A percentile compares a stretch with the other conserved stretches of the same genome.
phyloP scores from a whole-genome alignment of 2,329 filamentous ascomycete species.

The Pseudogymnoascus sp. region DNA sequence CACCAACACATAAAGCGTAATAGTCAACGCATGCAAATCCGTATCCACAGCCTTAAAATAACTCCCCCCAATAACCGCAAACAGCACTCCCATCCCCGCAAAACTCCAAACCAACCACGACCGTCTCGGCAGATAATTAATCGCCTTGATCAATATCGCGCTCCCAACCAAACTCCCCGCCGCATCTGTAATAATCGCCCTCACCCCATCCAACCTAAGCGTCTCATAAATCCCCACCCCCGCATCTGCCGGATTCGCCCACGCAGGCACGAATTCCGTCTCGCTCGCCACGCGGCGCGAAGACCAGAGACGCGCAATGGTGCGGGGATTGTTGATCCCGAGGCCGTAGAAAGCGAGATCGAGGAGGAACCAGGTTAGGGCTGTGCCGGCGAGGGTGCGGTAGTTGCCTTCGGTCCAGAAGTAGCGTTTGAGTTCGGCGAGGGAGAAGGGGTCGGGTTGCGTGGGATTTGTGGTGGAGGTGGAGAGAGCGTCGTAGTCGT shows the following conservation, averaged over 20 bases:
- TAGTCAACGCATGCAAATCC: constrained; percentile 27
- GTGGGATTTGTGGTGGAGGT: constrained; percentile 52
- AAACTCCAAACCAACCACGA: constrained; percentile 23
- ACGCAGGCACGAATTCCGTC: constrained; percentile 5
- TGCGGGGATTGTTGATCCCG: constrained; percentile 63
- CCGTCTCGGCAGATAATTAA: constrained; percentile 16
- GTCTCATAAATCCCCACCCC: constrained; percentile 13
- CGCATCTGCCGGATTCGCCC: constrained; percentile 13
- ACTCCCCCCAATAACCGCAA: constrained; percentile 32
- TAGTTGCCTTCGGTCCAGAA: constrained; percentile 61
- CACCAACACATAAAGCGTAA: constrained; percentile 34
- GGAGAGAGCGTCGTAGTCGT: not conserved
- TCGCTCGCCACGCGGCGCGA: constrained; percentile 43
- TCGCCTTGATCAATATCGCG: constrained; percentile 13
- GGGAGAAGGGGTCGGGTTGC: constrained; percentile 54
- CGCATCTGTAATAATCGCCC: constrained; percentile 19
- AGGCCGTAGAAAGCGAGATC: constrained; percentile 58
- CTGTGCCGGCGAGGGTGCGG: constrained; percentile 66
- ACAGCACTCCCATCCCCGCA: constrained; percentile 33
- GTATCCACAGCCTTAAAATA: constrained; percentile 8
- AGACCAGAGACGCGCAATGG: constrained; percentile 66
- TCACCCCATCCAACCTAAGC: constrained; percentile 9
- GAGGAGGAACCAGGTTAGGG: constrained; percentile 74
- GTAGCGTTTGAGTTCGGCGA: constrained; percentile 50
- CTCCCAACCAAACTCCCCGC: constrained; percentile 14